phyloP scores from a whole-genome alignment of 2,329 filamentous ascomycete species.

The Botryotinia calthae region DNA sequence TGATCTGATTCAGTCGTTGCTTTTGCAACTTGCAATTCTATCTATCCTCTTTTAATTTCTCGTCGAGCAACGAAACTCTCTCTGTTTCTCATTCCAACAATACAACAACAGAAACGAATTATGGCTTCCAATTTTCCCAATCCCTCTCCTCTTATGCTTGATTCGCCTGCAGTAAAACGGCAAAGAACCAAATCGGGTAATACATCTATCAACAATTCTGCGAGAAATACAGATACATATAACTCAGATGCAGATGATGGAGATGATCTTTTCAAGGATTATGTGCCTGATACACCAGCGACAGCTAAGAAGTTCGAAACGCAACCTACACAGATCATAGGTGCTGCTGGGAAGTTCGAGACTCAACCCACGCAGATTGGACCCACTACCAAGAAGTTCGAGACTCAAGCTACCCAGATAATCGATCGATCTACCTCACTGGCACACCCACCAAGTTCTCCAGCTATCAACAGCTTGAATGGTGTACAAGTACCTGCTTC shows the following conservation, averaged over 20 bases:
- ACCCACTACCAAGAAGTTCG: conserved; percentile 29
- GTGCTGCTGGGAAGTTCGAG: conserved; percentile 32
- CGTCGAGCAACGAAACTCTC: background rate
- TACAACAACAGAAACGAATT: conserved; percentile 1
- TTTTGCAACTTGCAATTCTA: background rate
- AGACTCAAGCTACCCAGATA: conserved; percentile 45
- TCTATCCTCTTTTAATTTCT: background rate
- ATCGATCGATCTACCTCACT: conserved; percentile 36
- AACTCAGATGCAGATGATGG: conserved; percentile 45
- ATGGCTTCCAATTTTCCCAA: conserved; percentile 29
- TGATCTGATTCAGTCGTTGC: background rate
- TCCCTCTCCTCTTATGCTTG: conserved; percentile 21
- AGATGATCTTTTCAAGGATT: conserved; percentile 49
- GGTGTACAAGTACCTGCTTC: conserved; percentile 84
- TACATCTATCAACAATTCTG: conserved; percentile 32
- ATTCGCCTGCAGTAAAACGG: conserved; percentile 37
- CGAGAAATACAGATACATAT: conserved; percentile 32
- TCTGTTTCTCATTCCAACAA: background rate
- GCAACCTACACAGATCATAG: conserved; percentile 34
- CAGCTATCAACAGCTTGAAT: conserved; percentile 31
- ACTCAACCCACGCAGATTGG: conserved; percentile 39
- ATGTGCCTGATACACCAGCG: conserved; percentile 37
- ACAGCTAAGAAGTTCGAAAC: conserved; percentile 37
- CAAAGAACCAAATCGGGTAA: conserved; percentile 38
- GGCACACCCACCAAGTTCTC: conserved; percentile 26